Base-by-base conservation (phyloP, 805 yeast species). In the Yarrowia sp. region DNA sequence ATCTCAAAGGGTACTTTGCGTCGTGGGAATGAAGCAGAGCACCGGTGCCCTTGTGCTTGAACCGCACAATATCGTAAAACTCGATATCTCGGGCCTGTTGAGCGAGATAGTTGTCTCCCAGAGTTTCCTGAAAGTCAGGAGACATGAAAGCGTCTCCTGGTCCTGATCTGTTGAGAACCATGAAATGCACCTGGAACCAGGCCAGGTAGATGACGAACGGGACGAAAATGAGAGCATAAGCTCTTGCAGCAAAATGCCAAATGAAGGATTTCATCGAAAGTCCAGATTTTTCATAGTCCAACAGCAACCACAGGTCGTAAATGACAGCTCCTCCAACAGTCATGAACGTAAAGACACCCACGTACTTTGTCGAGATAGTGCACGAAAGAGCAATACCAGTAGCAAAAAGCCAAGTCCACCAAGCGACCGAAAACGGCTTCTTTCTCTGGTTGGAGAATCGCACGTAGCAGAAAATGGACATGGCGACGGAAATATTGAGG, bases 111-210 rank as follows among this genome's bases (percentile, higher is more conserved):
- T 92, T 89, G 73, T 95, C 99, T 41, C 85, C 87, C 62, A 95
- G 81, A 38, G 97, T 87, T 72, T 91, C 97, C 78, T 95, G 98
- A 82, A 95, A 95, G 66, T 88, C 92, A 7, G 95, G 82, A n/a
- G 95, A 85, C 99, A 95, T 95, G 75, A 93, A 92, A 2, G 82
- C 81, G 74, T 95, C 98, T 67, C 99, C 99, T 5, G 98, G 95
- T 33, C 99, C 99, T 1, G 98, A 92, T 69, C 84, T 87, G 70
- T 78, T 82, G 72, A 95, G 83, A 31, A 95, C 83, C 35, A 85
- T 83, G 77, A 95, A 95, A 77, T 95, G 99, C 64, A 92, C 81
- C 78, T 87, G 91, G 78, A 93, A 95, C 96, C 98, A 92, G 71
- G 84, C 86, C 68, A 92, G 80, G 74, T 91, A 95, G 69, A 95